phyloP scores from a whole-genome alignment of 345 rosid genomes.

The Triadica sebifera region DNA sequence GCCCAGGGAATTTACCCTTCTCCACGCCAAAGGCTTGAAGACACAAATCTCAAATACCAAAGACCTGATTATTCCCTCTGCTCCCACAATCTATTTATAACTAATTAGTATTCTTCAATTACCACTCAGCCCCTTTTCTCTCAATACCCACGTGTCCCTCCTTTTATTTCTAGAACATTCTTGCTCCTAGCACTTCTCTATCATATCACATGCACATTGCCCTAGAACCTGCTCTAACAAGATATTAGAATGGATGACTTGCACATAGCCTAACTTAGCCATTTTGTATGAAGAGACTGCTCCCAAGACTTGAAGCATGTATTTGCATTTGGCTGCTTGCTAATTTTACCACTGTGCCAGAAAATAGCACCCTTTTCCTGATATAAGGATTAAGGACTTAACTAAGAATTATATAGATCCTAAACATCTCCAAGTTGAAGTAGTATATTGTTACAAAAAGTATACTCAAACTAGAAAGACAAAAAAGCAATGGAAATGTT shows the following conservation, averaged over 20 bases:
- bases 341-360: background rate
- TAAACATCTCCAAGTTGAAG: background rate
- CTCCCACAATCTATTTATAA: too few species aligned
- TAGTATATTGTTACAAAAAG: background rate
- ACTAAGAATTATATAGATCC: background rate
- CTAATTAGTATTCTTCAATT: too few species aligned
- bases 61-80: too few species aligned
- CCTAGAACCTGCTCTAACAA: background rate
- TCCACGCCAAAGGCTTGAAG: too few species aligned
- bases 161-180: too few species aligned
- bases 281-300: background rate
- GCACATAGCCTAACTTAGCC: background rate
- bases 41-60: too few species aligned
- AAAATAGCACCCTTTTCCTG: background rate
- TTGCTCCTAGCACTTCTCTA: too few species aligned
- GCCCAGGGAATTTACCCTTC: too few species aligned
- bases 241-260: conserved; percentile 2
- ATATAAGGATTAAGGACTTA: background rate
- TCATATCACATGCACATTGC: conserved; percentile 1
- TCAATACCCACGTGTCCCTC: too few species aligned
- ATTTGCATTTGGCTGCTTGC: conserved; percentile 1
- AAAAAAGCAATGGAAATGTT: background rate
- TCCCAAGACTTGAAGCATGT: background rate
- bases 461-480: background rate
- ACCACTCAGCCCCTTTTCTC: too few species aligned